These are phyloP conservation scores for Botrytis squamosa DNA, from an alignment of 2,329 filamentous ascomycete genomes.

Conservation along the genomic window DNA sequence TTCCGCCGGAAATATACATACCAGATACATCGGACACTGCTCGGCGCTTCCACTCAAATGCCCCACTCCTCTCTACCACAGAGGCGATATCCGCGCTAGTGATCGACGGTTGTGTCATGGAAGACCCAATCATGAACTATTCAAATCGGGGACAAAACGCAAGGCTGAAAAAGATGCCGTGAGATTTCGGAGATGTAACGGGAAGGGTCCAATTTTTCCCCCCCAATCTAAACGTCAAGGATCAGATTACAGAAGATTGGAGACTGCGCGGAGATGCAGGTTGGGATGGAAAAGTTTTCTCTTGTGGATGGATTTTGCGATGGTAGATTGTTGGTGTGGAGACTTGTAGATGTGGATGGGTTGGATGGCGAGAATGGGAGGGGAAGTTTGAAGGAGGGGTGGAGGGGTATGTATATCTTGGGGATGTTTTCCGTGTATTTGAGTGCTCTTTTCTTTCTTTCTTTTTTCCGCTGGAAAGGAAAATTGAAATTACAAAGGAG, in stretches of 20 bases:
- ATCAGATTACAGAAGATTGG: background rate
- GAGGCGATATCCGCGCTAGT: background rate
- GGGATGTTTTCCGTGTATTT: background rate
- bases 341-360: background rate
- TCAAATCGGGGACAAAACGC: background rate
- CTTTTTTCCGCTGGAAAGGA: background rate
- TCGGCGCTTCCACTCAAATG: background rate
- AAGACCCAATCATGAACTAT: background rate
- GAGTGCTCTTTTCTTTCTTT: too few relatives aligned
- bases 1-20: background rate
- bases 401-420: background rate
- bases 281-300: background rate
- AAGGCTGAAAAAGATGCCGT: constrained; percentile 1
- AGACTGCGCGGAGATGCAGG: background rate
- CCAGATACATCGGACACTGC: background rate
- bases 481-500: background rate
- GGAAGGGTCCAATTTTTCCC: background rate
- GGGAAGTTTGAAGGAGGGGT: background rate
- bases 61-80: background rate
- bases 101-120: background rate
- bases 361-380: background rate
- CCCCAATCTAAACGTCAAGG: background rate
- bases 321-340: background rate
- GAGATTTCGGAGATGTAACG: background rate
- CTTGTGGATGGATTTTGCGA: background rate